Evolutionary conservation across 1,139 yeast genomes (phyloP), one percentile per base, ranked within the genome.

Genomic region (Geotrichum klebahnii): DNA sequence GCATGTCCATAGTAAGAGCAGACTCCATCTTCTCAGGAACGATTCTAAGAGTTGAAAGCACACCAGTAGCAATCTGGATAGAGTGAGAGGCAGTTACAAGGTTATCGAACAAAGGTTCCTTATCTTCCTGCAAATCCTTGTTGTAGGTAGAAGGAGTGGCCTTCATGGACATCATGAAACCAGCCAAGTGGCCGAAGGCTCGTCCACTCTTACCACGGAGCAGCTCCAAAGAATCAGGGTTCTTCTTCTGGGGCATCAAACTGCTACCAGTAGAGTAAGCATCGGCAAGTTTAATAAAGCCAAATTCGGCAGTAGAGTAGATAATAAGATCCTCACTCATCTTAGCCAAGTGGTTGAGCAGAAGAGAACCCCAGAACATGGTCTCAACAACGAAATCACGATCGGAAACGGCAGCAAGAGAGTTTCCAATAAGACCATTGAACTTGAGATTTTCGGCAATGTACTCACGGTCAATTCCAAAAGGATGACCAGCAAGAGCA

Each of bases 231-330:
- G 96, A 86, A 67, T 92, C 99, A 2, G 98, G 97, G 72, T 92
- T 92, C 72, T 92, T 94, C 81, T 92, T 92, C 70, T 94, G 98
- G 23, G 99, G 99, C 99, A 92, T 92, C 66, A 92, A 77, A 38
- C 97, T 88, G 5, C 97, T 88, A 8, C 99, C 99, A 9, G 99
- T 92, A 1, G 98, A 92, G 72, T 92, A 92, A 28, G 98, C 98
- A 67, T 92, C 99, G 10, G 97, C 94, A 53, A 90, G 78, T 67
- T 87, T 81, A 58, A 92, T 76, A 67, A 94, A 92, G 1, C 96
- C 96, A 73, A 92, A 92, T 71, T 92, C 99, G 26, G 96, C 97
- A 39, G 97, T 87, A 3, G 97, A 92, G 71, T 92, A 92, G 61
- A 92, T 85, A 62, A 92, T 90, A 65, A 92, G 76, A 71, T 92